Base-by-base conservation (phyloP, 306 rosid species). In the Citrullus colocynthis region DNA sequence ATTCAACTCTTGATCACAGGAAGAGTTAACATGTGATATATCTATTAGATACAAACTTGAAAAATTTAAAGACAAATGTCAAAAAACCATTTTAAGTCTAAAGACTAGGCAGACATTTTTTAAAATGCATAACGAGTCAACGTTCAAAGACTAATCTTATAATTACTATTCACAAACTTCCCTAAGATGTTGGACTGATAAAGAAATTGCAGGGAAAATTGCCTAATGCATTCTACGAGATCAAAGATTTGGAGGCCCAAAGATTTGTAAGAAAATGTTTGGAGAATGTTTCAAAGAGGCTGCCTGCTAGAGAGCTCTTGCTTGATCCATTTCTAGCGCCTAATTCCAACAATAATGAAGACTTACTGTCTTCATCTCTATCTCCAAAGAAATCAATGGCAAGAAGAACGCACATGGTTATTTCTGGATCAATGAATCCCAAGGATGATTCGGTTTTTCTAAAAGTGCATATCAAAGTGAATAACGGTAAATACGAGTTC, bases 191-290 rank as follows among this genome's bases (percentile, higher is more conserved):
- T 64, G 71, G 70, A 15, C 71, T 64, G 12, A 64, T 36, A 28
- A 28, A 30, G 41, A 62, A 10, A 59, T 59, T 59, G 64, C 76
- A 93, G 98, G 97, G 97, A 17, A 94, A 91, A 85, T 83, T 91
- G 39, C 98, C 98, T 2, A 76, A 86, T 16, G 97, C 91, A 1
- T 88, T 84, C 79, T 80, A 86, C 83, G 83, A 83, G 80, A 89
- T 94, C 79, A 74, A 89, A 81, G 88, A 90, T 65, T 63, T 55
- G 79, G 97, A 94, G 77, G 96, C 96, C 2, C 89, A 67, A 34
- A 79, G 56, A 74, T 94, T 94, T 49, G 94, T 94, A 37, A 91
- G 87, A n/a, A 89, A 80, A 76, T 94, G 98, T 85, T 83, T 94
- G 77, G 89, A 67, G 64, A 78, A 83, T 83, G 94, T 80, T 69